Percentiles rank a stretch among this genome's conserved stretches.
These are phyloP conservation scores for Myrmaecium sp. DNA, from an alignment of 2,329 filamentous ascomycete genomes.

Conservation along the genomic window DNA sequence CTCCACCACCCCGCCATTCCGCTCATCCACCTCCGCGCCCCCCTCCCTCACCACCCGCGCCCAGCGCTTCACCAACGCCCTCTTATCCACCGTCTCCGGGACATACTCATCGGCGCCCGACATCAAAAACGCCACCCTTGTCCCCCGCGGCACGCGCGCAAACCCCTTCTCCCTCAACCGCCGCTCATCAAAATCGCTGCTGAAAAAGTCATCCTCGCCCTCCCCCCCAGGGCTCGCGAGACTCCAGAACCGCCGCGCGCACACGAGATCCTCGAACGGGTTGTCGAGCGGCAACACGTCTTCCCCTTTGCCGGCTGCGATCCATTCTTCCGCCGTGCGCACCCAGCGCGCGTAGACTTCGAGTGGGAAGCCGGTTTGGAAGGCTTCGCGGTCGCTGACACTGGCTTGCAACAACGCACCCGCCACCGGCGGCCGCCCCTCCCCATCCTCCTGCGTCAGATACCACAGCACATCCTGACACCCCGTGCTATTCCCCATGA, in stretches of 20 bases:
- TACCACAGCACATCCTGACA: slow-evolving; percentile 54
- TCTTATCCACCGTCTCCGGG: slow-evolving; percentile 40
- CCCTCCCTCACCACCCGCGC: slow-evolving; percentile 24
- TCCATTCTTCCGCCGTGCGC: slow-evolving; percentile 35
- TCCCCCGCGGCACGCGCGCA: slow-evolving; percentile 31
- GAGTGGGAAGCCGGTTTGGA: slow-evolving; percentile 20
- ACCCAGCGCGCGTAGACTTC: slow-evolving; percentile 13
- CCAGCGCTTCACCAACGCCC: slow-evolving; percentile 41
- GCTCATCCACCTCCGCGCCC: slow-evolving; percentile 31
- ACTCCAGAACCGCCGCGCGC: slow-evolving; percentile 41
- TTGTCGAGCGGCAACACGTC: slow-evolving; percentile 36
- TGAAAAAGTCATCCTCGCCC: slow-evolving; percentile 77
- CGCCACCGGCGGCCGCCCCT: slow-evolving; percentile 39
- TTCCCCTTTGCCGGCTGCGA: slow-evolving; percentile 35
- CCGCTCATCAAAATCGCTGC: slow-evolving; percentile 50
- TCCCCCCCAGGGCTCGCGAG: slow-evolving; percentile 38
- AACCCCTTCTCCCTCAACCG: slow-evolving; percentile 48
- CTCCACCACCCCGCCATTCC: slow-evolving; percentile 30
- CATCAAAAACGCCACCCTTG: slow-evolving; percentile 43
- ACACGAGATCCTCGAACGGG: slow-evolving; percentile 30
- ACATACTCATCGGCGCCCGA: slow-evolving; percentile 54
- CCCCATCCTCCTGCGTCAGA: slow-evolving; percentile 13
- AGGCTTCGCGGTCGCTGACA: slow-evolving; percentile 57
- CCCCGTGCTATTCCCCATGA: slow-evolving; percentile 55
- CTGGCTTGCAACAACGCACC: slow-evolving; percentile 68